Conservation (phyloP, 345 rosid genomes). For the Fremontodendron californicum region DNA sequence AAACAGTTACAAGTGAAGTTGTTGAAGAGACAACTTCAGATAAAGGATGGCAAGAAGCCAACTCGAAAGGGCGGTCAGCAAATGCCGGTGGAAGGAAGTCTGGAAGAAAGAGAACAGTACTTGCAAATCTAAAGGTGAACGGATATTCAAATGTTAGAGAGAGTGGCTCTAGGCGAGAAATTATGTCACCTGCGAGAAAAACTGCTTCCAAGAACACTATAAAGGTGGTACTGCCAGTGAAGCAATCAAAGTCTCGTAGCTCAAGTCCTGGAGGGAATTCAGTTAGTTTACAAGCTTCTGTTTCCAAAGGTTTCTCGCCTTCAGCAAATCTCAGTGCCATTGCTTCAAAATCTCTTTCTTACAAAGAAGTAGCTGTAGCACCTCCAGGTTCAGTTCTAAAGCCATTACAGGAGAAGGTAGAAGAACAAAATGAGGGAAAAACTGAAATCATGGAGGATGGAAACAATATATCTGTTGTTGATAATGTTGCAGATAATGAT, state of each 20-base stretch:
- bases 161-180: conserved; percentile 29
- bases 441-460: conserved; percentile 32
- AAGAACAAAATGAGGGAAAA: conserved; percentile 30
- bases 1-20: conserved; percentile 16
- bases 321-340: conserved; percentile 31
- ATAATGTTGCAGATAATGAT: conserved; percentile 19
- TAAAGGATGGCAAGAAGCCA: conserved; percentile 77
- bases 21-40: conserved; percentile 42
- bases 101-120: conserved; percentile 30
- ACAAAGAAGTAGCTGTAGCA: conserved; percentile 63
- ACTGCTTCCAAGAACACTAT: conserved; percentile 21
- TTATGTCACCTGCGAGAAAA: conserved; percentile 27
- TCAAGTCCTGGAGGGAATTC: conserved; percentile 26
- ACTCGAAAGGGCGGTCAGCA: conserved; percentile 43
- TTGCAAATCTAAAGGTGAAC: conserved; percentile 35
- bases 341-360: conserved; percentile 52
- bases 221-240: conserved; percentile 26
- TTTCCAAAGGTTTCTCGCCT: conserved; percentile 32
- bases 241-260: conserved; percentile 26
- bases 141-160: conserved; percentile 30
- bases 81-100: conserved; percentile 35
- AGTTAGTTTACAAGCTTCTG: conserved; percentile 22
- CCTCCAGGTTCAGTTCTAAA: conserved; percentile 62
- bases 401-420: conserved; percentile 39
- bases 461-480: conserved; percentile 8